These are phyloP conservation scores for Trichosporon sp. DNA, from an alignment of 1,284 basidiomycete genomes.

Conservation along the genomic window DNA sequence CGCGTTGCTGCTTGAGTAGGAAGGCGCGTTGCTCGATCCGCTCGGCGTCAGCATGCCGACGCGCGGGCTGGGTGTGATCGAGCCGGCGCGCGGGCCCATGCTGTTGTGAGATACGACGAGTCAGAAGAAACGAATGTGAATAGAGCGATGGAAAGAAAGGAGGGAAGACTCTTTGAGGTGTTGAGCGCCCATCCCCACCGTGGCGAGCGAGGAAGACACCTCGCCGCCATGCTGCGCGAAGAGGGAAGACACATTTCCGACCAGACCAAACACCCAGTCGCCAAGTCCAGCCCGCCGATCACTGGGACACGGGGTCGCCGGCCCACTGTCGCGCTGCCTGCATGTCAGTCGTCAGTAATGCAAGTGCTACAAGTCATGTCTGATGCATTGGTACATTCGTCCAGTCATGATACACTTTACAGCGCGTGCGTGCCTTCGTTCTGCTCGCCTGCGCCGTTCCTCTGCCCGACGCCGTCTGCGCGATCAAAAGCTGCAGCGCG, in stretches of 20 bases:
- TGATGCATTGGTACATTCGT: slow-evolving; percentile 15
- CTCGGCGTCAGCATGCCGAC: slow-evolving; percentile 5
- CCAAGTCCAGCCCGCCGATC: not conserved
- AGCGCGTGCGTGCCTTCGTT: slow-evolving; percentile 4
- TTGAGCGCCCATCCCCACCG: not conserved
- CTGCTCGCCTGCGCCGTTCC: not conserved
- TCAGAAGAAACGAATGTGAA: not conserved
- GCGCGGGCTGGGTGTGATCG: not conserved
- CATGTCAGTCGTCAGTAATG: not conserved
- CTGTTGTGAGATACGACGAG: not conserved
- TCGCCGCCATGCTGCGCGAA: not conserved
- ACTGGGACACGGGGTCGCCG: too few species aligned
- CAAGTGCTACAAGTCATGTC: not conserved
- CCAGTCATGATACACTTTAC: slow-evolving; percentile 17
- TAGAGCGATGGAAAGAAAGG: not conserved
- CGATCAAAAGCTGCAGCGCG: not conserved
- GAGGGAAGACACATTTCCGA: not conserved
- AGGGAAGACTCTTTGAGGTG: not conserved
- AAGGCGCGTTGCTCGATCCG: not conserved
- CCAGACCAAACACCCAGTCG: not conserved
- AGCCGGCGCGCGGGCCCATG: not conserved
- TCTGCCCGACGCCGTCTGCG: slow-evolving; percentile 3
- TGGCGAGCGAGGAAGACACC: slow-evolving; percentile 9
- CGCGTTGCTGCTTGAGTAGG: not conserved
- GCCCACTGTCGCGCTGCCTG: not conserved